These are phyloP conservation scores for Penicillium angulare DNA, from an alignment of 495 filamentous ascomycete genomes.

Conservation along the genomic window DNA sequence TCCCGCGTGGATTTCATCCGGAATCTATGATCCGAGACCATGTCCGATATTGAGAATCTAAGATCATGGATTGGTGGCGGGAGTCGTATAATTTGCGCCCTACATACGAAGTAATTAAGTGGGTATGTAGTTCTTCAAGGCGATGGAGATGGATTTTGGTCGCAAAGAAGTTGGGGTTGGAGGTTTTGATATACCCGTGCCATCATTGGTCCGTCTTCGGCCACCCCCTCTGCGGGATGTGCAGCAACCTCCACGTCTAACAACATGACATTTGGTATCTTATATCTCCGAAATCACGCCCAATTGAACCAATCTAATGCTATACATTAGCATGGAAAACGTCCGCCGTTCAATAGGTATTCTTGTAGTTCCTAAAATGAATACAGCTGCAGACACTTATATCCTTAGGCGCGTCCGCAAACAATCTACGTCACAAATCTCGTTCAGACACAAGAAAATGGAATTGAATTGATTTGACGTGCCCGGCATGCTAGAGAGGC, in stretches of 20 bases:
- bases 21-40: neutral
- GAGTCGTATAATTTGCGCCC: no score
- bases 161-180: no score
- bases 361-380: no score
- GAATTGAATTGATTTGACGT: conserved; percentile 22
- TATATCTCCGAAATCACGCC: neutral
- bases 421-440: conserved; percentile 3
- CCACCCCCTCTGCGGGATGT: conserved; percentile 5
- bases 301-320: neutral
- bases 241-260: neutral
- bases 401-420: neutral
- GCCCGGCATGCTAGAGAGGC: conserved; percentile 36
- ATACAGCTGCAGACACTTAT: neutral
- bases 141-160: neutral
- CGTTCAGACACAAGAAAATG: conserved; percentile 9
- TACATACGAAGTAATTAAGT: no score
- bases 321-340: no score
- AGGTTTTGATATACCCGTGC: conserved; percentile 16
- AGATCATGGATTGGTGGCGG: neutral
- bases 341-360: no score
- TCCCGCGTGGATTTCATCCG: neutral
- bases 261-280: neutral
- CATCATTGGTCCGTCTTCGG: conserved; percentile 14
- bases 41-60: neutral
- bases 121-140: no score